phyloP scores from a whole-genome alignment of 768 basidiomycete genomes.

The Mycena sanguinolenta region DNA sequence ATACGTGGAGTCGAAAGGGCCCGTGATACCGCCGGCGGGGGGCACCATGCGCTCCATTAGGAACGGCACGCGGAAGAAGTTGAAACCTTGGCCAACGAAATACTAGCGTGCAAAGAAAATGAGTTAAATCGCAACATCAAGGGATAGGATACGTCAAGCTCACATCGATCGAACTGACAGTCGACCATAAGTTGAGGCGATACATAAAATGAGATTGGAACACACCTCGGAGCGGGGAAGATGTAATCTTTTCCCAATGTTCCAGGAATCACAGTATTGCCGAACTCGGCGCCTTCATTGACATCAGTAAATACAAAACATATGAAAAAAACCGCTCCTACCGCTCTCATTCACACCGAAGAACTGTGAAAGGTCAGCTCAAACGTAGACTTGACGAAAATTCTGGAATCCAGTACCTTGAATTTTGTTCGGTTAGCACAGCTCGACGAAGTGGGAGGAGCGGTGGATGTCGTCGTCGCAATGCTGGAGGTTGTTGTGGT shows the following conservation, averaged over 20 bases:
- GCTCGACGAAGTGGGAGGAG: constrained; percentile 42
- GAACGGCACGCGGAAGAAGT: constrained; percentile 63
- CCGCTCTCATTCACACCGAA: constrained; percentile 76
- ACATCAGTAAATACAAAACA: not conserved
- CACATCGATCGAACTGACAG: constrained; percentile 54
- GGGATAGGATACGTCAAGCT: not conserved
- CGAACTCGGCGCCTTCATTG: constrained; percentile 63
- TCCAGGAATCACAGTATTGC: constrained; percentile 62
- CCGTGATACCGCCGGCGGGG: constrained; percentile 66
- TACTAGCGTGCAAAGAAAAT: constrained; percentile 61
- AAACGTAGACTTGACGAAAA: not conserved
- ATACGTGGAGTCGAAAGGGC: constrained; percentile 66
- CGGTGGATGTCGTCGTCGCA: constrained; percentile 44
- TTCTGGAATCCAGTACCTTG: constrained; percentile 40
- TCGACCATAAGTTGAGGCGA: constrained; percentile 52
- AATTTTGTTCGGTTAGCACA: constrained; percentile 63
- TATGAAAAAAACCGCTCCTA: not conserved
- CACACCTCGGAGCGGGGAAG: constrained; percentile 30
- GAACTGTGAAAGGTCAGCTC: constrained; percentile 41
- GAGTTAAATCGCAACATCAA: not conserved
- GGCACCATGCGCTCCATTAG: constrained; percentile 68
- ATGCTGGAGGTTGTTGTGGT: constrained; percentile 41
- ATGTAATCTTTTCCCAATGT: constrained; percentile 51
- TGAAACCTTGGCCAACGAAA: constrained; percentile 69
- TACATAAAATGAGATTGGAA: not conserved